Evolutionary conservation across 1,284 basidiomycete genomes (phyloP).

Genomic region (Baeospora myosura): DNA sequence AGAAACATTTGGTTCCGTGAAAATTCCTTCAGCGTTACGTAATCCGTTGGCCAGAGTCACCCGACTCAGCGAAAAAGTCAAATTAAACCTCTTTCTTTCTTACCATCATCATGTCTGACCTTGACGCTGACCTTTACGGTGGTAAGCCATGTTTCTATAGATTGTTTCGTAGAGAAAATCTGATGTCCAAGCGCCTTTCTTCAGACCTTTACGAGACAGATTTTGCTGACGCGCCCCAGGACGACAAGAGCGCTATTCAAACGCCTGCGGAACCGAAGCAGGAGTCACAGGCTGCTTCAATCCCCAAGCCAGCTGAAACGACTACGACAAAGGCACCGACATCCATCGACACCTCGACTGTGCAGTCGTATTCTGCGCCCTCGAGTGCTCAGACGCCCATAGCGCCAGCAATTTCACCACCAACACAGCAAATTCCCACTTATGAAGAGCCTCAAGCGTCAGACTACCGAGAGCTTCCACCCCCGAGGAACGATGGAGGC

Average conservation of each 20-base stretch:
- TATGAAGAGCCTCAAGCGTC: slow-evolving; percentile 56
- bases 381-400: slow-evolving; percentile 15
- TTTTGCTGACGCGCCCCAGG: slow-evolving; percentile 38
- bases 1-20: too few relatives aligned
- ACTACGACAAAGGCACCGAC: slow-evolving; percentile 21
- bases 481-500: slow-evolving; percentile 29
- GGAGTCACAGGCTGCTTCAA: slow-evolving; percentile 22
- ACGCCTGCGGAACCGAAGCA: slow-evolving; percentile 8
- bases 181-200: background rate
- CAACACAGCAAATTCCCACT: slow-evolving; percentile 66
- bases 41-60: too few relatives aligned
- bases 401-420: slow-evolving; percentile 23
- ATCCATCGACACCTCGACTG: slow-evolving; percentile 1
- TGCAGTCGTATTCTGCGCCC: slow-evolving; percentile 8
- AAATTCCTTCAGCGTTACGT: too few relatives aligned
- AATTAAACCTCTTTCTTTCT: too few relatives aligned
- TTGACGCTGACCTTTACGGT: slow-evolving; percentile 80
- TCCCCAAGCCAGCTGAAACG: slow-evolving; percentile 16
- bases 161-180: background rate
- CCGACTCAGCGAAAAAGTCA: too few relatives aligned
- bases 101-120: slow-evolving; percentile 56
- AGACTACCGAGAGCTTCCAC: slow-evolving; percentile 39
- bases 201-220: slow-evolving; percentile 72
- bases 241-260: slow-evolving; percentile 18
- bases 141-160: slow-evolving; percentile 36